A percentile compares a stretch with the other conserved stretches of the same genome.
Conservation (phyloP, 139 green algal species). For the Zygnema cylindricum region DNA sequence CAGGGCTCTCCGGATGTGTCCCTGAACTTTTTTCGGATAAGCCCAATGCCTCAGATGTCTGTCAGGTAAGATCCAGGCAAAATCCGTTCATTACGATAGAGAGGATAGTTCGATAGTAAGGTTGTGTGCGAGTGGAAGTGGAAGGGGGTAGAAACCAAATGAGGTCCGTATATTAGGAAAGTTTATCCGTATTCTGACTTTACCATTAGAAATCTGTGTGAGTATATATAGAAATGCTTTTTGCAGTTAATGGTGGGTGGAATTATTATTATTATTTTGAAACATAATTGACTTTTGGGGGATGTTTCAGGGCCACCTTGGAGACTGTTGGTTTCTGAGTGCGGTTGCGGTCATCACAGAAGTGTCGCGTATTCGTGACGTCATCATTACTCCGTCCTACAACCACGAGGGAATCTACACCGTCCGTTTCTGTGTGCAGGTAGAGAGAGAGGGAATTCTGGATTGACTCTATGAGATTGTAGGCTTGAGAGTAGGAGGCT, state of each 20-base stretch:
- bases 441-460: neutral
- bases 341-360: slow-evolving; percentile 49
- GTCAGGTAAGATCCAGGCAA: neutral
- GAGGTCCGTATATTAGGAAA: no score
- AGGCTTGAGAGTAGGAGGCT: no score
- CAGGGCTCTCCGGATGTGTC: neutral
- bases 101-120: no score
- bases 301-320: slow-evolving; percentile 33
- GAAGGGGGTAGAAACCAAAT: no score
- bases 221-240: no score
- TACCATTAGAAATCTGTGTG: no score
- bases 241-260: no score
- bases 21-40: neutral
- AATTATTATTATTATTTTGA: no score
- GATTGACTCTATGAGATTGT: slow-evolving; percentile 17
- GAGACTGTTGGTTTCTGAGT: slow-evolving; percentile 55
- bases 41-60: slow-evolving; percentile 8
- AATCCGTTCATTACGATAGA: no score
- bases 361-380: neutral
- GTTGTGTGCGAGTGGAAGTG: no score
- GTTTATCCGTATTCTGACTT: no score
- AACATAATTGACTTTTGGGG: neutral
- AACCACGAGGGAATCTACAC: slow-evolving; percentile 54
- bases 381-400: slow-evolving; percentile 42
- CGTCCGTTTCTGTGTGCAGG: slow-evolving; percentile 44